Percentiles rank a stretch among this genome's conserved stretches.
phyloP scores from a whole-genome alignment of 805 yeast genomes.

The Saturnispora dispora region DNA sequence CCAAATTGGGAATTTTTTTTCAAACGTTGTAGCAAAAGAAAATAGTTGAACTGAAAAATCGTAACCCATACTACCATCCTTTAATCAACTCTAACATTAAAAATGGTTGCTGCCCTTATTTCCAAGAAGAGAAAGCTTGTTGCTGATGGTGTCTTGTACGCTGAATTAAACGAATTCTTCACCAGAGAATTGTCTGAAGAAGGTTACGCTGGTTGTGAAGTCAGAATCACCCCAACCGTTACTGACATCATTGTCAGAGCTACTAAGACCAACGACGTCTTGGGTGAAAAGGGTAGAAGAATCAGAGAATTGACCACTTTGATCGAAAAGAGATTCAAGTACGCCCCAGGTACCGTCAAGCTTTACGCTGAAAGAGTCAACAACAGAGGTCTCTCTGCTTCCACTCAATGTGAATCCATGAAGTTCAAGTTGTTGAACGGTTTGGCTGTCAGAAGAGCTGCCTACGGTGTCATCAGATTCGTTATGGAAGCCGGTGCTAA shows the following conservation, averaged over 20 bases:
- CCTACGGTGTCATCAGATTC: conserved; percentile 99
- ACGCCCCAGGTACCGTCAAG: conserved; percentile 85
- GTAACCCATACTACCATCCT: background rate
- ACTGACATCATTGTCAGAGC: conserved; percentile 98
- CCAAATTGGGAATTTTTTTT: background rate
- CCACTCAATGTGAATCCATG: conserved; percentile 98
- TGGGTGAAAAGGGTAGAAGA: conserved; percentile 99
- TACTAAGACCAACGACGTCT: conserved; percentile 95
- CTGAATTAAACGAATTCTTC: conserved; percentile 99
- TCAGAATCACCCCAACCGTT: conserved; percentile 95
- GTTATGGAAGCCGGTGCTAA: conserved; percentile 99
- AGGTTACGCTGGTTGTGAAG: conserved; percentile 99
- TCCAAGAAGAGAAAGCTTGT: conserved; percentile 99
- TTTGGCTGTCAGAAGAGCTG: conserved; percentile 99
- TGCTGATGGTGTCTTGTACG: conserved; percentile 99
- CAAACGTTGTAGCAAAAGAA: too few relatives aligned
- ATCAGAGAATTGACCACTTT: conserved; percentile 96
- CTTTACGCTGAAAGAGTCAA: conserved; percentile 98
- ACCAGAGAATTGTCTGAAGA: conserved; percentile 99
- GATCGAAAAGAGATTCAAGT: conserved; percentile 97
- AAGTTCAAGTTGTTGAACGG: conserved; percentile 97
- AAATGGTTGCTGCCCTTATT: conserved; percentile 40
- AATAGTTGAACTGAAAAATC: conserved; percentile 1
- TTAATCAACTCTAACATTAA: conserved; percentile 6
- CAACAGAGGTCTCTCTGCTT: conserved; percentile 99